Conservation (phyloP, 2,329 filamentous ascomycete species). For the Dactylellina parvicollis region DNA sequence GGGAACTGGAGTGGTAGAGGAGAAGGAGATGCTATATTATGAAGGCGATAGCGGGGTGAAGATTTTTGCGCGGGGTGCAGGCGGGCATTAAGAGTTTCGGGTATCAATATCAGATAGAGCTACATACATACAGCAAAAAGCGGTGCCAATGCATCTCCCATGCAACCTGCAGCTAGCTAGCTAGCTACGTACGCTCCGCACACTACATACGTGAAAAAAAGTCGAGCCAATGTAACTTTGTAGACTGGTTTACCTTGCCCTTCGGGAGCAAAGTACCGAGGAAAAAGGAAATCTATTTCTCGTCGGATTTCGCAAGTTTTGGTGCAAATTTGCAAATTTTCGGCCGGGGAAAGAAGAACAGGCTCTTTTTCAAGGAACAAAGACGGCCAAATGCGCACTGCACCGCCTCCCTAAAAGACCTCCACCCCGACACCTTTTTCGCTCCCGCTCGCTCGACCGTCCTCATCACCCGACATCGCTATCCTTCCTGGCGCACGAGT, state of each 20-base stretch:
- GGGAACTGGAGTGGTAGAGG: slow-evolving; percentile 60
- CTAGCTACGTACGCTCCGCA: not conserved
- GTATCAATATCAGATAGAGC: not conserved
- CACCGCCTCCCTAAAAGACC: not conserved
- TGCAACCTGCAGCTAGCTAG: slow-evolving; percentile 12
- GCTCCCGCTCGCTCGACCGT: not conserved
- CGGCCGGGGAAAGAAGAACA: not conserved
- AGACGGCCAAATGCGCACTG: slow-evolving; percentile 35
- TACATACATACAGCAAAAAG: not conserved
- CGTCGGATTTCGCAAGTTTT: not conserved
- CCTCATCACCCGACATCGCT: not conserved
- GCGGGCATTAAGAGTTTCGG: slow-evolving; percentile 22
- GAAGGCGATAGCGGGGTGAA: slow-evolving; percentile 81
- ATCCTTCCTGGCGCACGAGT: not conserved
- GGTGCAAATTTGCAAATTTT: slow-evolving; percentile 2
- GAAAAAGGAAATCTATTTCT: slow-evolving; percentile 10
- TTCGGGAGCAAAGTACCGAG: slow-evolving; percentile 17
- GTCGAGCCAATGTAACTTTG: not conserved
- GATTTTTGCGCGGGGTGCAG: slow-evolving; percentile 80
- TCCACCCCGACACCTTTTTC: not conserved
- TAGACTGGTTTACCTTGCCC: not conserved
- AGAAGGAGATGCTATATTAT: slow-evolving; percentile 82
- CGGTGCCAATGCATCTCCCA: slow-evolving; percentile 17
- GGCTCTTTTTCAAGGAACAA: not conserved
- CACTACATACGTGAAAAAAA: slow-evolving; percentile 2